Evolutionary conservation across 2,329 filamentous ascomycete genomes (phyloP).

Genomic region (Ambrosiella cleistominuta): DNA sequence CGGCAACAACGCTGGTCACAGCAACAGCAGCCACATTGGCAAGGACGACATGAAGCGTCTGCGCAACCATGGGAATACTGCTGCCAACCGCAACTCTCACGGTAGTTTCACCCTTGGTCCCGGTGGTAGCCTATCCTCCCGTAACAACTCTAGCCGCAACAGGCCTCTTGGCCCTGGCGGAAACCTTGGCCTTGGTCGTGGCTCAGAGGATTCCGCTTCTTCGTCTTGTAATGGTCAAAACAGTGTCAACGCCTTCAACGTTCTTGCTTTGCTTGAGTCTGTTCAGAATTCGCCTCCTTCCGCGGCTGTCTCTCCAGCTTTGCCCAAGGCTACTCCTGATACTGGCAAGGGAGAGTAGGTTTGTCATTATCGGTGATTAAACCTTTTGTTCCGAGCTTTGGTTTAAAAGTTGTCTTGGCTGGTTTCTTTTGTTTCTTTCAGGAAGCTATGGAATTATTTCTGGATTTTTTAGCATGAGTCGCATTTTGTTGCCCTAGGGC

Average conservation of each 20-base stretch:
- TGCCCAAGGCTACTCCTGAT: slow-evolving; percentile 44
- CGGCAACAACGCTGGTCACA: slow-evolving; percentile 52
- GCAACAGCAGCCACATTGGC: slow-evolving; percentile 68
- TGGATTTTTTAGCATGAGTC: neutral
- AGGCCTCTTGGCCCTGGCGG: slow-evolving; percentile 43
- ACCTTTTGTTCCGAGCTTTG: neutral
- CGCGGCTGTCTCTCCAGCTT: slow-evolving; percentile 45
- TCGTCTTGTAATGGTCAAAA: slow-evolving; percentile 76
- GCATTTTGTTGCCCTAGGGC: neutral
- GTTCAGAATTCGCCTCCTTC: slow-evolving; percentile 54
- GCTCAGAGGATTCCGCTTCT: slow-evolving; percentile 67
- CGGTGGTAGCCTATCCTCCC: slow-evolving; percentile 70
- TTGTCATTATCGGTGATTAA: slow-evolving; percentile 8
- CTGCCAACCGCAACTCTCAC: slow-evolving; percentile 34
- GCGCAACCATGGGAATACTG: slow-evolving; percentile 31
- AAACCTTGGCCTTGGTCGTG: slow-evolving; percentile 52
- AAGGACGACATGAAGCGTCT: slow-evolving; percentile 84
- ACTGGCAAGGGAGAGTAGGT: slow-evolving; percentile 24
- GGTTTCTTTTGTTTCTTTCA: neutral
- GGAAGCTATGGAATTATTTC: neutral
- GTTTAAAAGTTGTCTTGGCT: neutral
- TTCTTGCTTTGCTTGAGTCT: slow-evolving; percentile 44
- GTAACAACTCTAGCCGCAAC: slow-evolving; percentile 68
- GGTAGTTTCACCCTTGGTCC: slow-evolving; percentile 57
- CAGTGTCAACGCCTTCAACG: slow-evolving; percentile 74